Conservation (phyloP, 139 green algal species). For the Ulvella scutata region DNA sequence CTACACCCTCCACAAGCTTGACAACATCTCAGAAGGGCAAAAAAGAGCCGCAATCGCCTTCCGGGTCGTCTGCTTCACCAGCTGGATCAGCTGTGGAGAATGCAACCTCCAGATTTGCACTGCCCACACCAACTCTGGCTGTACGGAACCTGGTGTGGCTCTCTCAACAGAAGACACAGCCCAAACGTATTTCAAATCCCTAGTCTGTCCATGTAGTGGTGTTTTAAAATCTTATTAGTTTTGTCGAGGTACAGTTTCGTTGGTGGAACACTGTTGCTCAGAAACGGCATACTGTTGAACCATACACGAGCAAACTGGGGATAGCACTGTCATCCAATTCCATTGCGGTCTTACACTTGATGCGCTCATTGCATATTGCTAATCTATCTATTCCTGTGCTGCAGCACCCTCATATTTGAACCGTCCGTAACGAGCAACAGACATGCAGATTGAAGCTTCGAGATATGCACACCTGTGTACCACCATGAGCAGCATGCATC, state of each 20-base stretch:
- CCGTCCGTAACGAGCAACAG: not conserved
- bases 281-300: not conserved
- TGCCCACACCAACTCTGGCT: conserved; percentile 68
- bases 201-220: not conserved
- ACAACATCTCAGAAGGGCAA: not conserved
- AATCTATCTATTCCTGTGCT: not conserved
- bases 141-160: conserved; percentile 71
- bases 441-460: conserved; percentile 50
- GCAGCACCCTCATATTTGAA: not conserved
- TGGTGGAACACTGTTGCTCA: not conserved
- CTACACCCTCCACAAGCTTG: too few relatives aligned
- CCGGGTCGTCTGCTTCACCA: not conserved
- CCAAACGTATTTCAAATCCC: not conserved
- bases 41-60: too few relatives aligned
- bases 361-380: not conserved
- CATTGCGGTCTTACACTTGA: not conserved
- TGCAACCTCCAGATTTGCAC: conserved; percentile 35
- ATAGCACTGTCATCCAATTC: not conserved
- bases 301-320: not conserved
- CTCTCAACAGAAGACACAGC: conserved; percentile 2
- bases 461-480: conserved; percentile 89
- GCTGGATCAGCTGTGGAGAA: not conserved
- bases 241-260: not conserved
- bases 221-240: not conserved
- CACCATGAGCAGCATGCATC: conserved; percentile 94